Percentiles rank a stretch among this genome's conserved stretches.
phyloP scores from a whole-genome alignment of 805 yeast genomes.

The Lipomyces yamadae region DNA sequence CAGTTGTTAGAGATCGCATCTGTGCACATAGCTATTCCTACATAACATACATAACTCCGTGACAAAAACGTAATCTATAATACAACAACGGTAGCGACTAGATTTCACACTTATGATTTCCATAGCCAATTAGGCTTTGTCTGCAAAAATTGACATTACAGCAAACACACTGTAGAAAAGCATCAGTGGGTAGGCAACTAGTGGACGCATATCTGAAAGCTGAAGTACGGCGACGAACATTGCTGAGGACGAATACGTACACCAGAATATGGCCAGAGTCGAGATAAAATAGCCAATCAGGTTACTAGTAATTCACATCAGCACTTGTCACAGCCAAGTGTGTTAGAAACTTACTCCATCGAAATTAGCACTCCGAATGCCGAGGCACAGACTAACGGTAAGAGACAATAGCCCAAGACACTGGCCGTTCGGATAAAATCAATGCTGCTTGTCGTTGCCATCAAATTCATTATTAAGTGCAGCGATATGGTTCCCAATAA shows the following conservation, averaged over 20 bases:
- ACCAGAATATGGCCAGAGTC: conserved; percentile 76
- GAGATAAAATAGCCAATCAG: conserved; percentile 72
- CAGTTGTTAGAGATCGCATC: neutral
- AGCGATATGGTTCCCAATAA: conserved; percentile 84
- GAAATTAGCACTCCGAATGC: conserved; percentile 68
- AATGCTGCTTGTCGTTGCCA: conserved; percentile 60
- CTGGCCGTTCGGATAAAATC: conserved; percentile 75
- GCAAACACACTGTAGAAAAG: conserved; percentile 94
- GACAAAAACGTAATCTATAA: neutral
- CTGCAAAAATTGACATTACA: conserved; percentile 87
- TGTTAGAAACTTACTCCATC: conserved; percentile 53
- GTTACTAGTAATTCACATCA: conserved; percentile 47
- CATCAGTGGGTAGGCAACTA: conserved; percentile 91
- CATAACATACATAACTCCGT: neutral
- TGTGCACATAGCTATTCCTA: neutral
- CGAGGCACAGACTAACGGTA: conserved; percentile 82
- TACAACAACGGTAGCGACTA: neutral
- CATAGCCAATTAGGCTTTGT: conserved; percentile 33
- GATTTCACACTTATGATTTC: neutral
- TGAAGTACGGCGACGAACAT: conserved; percentile 85
- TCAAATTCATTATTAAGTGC: conserved; percentile 81
- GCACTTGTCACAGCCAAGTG: neutral
- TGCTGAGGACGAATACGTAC: conserved; percentile 91
- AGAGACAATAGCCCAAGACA: conserved; percentile 89
- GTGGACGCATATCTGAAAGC: conserved; percentile 80